Conservation (phyloP, 805 yeast species). For the Nakazawaea holstii region DNA sequence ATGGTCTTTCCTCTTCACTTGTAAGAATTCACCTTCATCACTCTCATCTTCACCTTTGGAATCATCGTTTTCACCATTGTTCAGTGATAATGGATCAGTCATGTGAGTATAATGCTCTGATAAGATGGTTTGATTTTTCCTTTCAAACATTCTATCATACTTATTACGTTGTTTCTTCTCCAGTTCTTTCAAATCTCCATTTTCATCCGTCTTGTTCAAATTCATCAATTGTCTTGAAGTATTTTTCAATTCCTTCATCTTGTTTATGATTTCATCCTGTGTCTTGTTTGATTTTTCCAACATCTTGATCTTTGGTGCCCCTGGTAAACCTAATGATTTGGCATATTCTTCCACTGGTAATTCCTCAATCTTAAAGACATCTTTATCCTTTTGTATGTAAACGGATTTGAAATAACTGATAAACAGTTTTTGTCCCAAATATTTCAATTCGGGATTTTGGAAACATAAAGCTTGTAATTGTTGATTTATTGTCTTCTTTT, state of each 20-base stretch:
- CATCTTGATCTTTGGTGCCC: conserved; percentile 89
- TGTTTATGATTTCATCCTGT: conserved; percentile 29
- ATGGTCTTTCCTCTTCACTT: conserved; percentile 76
- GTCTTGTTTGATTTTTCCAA: conserved; percentile 32
- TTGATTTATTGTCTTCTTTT: conserved; percentile 67
- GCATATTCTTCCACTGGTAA: conserved; percentile 84
- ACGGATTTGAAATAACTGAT: conserved; percentile 85
- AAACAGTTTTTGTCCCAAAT: conserved; percentile 93
- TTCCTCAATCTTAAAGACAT: conserved; percentile 71
- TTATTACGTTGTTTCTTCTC: conserved; percentile 66
- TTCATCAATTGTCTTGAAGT: conserved; percentile 65
- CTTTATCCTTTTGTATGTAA: conserved; percentile 81
- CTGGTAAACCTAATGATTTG: conserved; percentile 85
- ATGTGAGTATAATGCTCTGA: conserved; percentile 83
- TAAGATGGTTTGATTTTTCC: conserved; percentile 87
- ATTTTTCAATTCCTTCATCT: conserved; percentile 71
- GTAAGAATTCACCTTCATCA: conserved; percentile 42
- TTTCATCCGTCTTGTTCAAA: conserved; percentile 51
- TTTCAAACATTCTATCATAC: conserved; percentile 92
- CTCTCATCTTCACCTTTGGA: conserved; percentile 62
- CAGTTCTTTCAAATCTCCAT: conserved; percentile 48
- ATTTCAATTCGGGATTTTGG: conserved; percentile 86
- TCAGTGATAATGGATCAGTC: conserved; percentile 28
- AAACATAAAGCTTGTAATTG: conserved; percentile 89
- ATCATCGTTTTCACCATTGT: conserved; percentile 20